phyloP scores from a whole-genome alignment of 208 protist species.

The Leishmania major region DNA sequence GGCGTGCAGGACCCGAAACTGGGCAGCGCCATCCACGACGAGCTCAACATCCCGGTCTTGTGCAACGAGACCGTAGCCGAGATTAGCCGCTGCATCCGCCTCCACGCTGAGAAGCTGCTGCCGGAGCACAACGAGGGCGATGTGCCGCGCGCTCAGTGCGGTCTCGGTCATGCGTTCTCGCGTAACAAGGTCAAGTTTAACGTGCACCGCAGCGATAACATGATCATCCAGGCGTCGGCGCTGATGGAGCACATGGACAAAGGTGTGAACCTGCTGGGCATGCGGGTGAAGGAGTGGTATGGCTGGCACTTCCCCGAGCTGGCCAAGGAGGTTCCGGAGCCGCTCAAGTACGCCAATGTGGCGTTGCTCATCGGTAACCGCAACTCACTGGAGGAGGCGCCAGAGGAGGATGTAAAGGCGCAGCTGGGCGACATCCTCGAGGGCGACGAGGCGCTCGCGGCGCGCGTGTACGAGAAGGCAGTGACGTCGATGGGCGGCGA shows the following conservation, averaged over 20 bases:
- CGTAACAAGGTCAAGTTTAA: constrained; percentile 99
- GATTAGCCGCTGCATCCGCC: constrained; percentile 96
- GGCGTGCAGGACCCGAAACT: constrained; percentile 97
- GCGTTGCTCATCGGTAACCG: constrained; percentile 91
- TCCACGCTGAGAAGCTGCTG: constrained; percentile 95
- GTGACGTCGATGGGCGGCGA: constrained; percentile 97
- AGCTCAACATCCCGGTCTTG: constrained; percentile 82
- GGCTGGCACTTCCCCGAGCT: constrained; percentile 99
- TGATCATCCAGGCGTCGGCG: constrained; percentile 99
- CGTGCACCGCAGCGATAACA: constrained; percentile 98
- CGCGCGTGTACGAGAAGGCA: constrained; percentile 92
- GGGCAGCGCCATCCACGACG: constrained; percentile 94
- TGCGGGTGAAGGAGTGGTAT: constrained; percentile 99
- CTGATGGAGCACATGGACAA: constrained; percentile 99
- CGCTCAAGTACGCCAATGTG: constrained; percentile 94
- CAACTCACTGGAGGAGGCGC: constrained; percentile 70
- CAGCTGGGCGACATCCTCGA: constrained; percentile 86
- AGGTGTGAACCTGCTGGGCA: constrained; percentile 99
- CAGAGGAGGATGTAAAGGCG: constrained; percentile 68
- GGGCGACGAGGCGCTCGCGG: constrained; percentile 78
- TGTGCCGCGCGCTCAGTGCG: constrained; percentile 96
- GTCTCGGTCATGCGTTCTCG: constrained; percentile 98
- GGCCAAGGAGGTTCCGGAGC: constrained; percentile 96
- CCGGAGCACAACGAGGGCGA: constrained; percentile 95
- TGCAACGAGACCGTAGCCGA: constrained; percentile 90